These are phyloP conservation scores for Inonotus obliquus DNA, from an alignment of 1,284 basidiomycete genomes.

Conservation along the genomic window DNA sequence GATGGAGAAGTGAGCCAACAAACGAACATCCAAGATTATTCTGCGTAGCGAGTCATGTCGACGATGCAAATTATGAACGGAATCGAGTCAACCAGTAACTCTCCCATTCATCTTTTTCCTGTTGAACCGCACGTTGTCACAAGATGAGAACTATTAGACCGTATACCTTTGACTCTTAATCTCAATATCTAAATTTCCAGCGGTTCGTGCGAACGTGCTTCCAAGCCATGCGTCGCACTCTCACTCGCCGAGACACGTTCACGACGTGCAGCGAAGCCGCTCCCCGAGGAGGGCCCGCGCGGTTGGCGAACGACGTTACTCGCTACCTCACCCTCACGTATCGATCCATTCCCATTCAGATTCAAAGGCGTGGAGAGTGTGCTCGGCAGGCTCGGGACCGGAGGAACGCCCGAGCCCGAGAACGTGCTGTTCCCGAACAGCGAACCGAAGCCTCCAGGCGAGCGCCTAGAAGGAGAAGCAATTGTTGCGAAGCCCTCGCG, in stretches of 20 bases:
- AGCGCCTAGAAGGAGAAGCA: constrained; percentile 72
- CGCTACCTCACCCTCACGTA: constrained; percentile 35
- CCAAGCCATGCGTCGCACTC: constrained; percentile 53
- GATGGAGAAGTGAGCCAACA: constrained; percentile 2
- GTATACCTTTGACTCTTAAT: background rate
- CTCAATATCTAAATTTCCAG: constrained; percentile 60
- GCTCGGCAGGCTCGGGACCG: constrained; percentile 71
- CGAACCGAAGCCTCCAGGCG: constrained; percentile 63
- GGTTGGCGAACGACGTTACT: constrained; percentile 75
- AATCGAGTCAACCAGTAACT: constrained; percentile 10
- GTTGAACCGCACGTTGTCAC: background rate
- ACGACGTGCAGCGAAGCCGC: constrained; percentile 65
- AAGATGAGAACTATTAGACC: background rate
- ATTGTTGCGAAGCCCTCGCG: constrained; percentile 88
- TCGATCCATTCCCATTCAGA: constrained; percentile 34
- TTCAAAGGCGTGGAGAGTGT: constrained; percentile 41
- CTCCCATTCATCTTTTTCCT: background rate
- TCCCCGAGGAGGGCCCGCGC: constrained; percentile 60
- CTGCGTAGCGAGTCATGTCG: constrained; percentile 2
- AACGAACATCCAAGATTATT: constrained; percentile 17
- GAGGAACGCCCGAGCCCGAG: constrained; percentile 48
- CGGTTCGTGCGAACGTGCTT: constrained; percentile 77
- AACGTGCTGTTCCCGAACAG: constrained; percentile 52
- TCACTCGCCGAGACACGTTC: constrained; percentile 55
- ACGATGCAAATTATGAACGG: background rate